Conservation (phyloP, 2,329 filamentous ascomycete species). For the Endoconidiophora laricicola region DNA sequence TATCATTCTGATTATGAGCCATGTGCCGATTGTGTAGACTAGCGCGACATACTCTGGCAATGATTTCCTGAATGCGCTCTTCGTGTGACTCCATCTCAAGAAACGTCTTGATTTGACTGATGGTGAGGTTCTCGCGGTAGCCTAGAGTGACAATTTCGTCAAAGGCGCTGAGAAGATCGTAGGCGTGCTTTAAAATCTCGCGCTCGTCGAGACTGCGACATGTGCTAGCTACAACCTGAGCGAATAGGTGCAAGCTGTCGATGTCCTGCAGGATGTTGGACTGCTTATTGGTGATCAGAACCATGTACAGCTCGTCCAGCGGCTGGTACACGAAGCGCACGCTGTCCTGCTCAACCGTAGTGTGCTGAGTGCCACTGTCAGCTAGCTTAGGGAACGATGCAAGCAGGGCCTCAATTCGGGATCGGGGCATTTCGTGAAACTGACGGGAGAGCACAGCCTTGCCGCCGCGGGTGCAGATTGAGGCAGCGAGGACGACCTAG, state of each 20-base stretch:
- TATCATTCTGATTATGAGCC: conserved; percentile 12
- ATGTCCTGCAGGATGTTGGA: conserved; percentile 99
- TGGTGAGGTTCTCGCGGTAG: conserved; percentile 88
- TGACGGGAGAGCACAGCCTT: conserved; percentile 96
- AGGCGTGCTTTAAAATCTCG: conserved; percentile 88
- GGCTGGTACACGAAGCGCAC: conserved; percentile 99
- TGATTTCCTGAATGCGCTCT: conserved; percentile 97
- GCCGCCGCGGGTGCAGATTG: conserved; percentile 94
- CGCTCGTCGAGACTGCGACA: conserved; percentile 93
- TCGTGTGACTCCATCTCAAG: conserved; percentile 98
- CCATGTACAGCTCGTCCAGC: conserved; percentile 97
- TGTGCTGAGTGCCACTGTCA: conserved; percentile 91
- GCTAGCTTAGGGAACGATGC: conserved; percentile 96
- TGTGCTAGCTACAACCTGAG: conserved; percentile 89
- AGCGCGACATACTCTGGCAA: conserved; percentile 51
- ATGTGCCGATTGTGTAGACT: background rate
- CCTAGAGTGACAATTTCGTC: conserved; percentile 93
- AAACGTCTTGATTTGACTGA: conserved; percentile 98
- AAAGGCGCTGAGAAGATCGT: conserved; percentile 89
- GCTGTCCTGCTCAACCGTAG: conserved; percentile 96
- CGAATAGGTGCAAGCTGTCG: conserved; percentile 92
- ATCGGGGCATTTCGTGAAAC: conserved; percentile 94
- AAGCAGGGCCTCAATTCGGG: conserved; percentile 87
- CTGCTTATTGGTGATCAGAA: conserved; percentile 97
- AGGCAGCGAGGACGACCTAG: conserved; percentile 94